Conservation (phyloP, 1,284 basidiomycete species). For the Trametes pubescens region DNA sequence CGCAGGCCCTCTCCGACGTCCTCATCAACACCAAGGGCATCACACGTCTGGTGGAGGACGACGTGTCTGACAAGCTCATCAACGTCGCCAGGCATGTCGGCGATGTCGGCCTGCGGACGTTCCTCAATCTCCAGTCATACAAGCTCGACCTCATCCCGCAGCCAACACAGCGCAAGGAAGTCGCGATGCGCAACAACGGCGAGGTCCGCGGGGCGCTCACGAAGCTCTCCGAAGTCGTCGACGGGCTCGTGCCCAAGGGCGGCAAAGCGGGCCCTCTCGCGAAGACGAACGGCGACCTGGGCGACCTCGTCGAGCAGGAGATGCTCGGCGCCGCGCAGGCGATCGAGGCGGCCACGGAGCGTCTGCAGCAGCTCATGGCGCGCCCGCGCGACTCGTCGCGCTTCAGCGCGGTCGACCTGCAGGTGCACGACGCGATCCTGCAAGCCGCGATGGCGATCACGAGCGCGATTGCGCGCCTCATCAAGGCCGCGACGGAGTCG, state of each 20-base stretch:
- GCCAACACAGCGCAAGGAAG: constrained; percentile 81
- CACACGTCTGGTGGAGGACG: constrained; percentile 89
- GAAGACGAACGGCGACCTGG: constrained; percentile 91
- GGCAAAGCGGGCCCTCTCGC: constrained; percentile 74
- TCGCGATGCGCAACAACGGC: constrained; percentile 91
- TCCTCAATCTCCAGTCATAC: constrained; percentile 96
- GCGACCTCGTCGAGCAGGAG: constrained; percentile 96
- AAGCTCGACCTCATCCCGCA: constrained; percentile 82
- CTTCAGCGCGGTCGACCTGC: constrained; percentile 90
- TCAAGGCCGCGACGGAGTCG: constrained; percentile 95
- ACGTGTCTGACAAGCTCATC: constrained; percentile 91
- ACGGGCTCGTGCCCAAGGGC: constrained; percentile 87
- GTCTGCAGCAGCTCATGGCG: constrained; percentile 89
- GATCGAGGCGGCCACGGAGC: constrained; percentile 93
- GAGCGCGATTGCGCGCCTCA: constrained; percentile 92
- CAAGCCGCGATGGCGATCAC: constrained; percentile 95
- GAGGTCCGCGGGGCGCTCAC: constrained; percentile 84
- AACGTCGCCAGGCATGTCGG: constrained; percentile 88
- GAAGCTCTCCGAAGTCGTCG: constrained; percentile 89
- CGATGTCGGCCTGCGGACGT: constrained; percentile 90
- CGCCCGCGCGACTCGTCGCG: constrained; percentile 87
- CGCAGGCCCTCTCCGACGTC: constrained; percentile 93
- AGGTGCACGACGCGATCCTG: constrained; percentile 98
- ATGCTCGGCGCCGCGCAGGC: constrained; percentile 95
- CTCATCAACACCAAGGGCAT: constrained; percentile 95